Evolutionary conservation across 352 stramenopile species (phyloP), one percentile per base, ranked within the genome.

Genomic region (Globisporangium megalacanthum): DNA sequence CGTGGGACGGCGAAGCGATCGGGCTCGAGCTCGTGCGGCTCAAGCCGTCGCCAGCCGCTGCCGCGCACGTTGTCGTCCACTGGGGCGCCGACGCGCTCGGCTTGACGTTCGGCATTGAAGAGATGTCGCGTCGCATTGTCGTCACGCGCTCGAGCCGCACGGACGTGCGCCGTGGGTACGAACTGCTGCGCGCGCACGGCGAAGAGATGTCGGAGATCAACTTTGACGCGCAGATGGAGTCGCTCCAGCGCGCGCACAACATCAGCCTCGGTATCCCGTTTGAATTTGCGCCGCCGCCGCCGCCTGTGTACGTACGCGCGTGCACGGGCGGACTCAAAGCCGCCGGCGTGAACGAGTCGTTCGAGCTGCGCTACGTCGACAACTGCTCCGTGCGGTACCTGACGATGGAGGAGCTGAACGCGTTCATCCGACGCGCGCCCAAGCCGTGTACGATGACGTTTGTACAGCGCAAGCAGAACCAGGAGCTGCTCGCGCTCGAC

Each of bases 21-120:
- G 78, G 72, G 0, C 68, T 88, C 4, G 76, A 88, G 29, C 72
- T 88, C 52, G 73, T 79, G 70, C 75, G 75, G 1, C 54, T 73
- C 52, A 74, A 75, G 60, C 41, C 41, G 17, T 22, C 15, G 41
- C 13, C 39, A 6, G 47, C 68, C 15, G 22, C 64, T 17, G 49
- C 54, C 0, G 53, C 20, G n/a, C 50, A 46, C 9, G 57, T 66
- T 44, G 68, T 58, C 6, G 68, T 88, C 13, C 54, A 76, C 46
- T 88, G 77, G 80, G 64, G 67, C 11, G 61, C 54, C 0, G 50
- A 66, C 36, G 70, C 72, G 25, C 74, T 92, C 4, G 83, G 83
- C 49, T 66, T 92, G 39, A 89, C 83, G 8, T 77, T 92, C 41
- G 77, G 80, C 69, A 78, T 90, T 31, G 83, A 92, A 57, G 78